Base-by-base conservation (phyloP, 2,329 filamentous ascomycete genomes). In the Apiospora rasikravindrae region DNA sequence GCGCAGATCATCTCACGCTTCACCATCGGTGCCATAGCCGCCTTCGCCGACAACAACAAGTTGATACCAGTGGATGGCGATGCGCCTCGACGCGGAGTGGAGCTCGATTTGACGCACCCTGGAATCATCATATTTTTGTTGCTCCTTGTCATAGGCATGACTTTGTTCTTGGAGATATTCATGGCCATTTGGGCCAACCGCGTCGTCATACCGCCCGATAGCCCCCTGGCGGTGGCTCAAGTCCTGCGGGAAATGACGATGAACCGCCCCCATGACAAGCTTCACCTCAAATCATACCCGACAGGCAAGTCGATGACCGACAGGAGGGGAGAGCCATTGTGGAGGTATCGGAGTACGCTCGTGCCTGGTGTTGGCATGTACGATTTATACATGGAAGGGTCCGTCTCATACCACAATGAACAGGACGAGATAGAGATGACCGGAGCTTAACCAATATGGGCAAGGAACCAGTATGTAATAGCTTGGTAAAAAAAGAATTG, bases 1-100 rank as follows among this genome's bases (percentile, higher is more conserved):
- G 85, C 81, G 4, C 76, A 76, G 11, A 69, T 78, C 7, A 78
- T 85, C 22, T 76, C 82, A 0, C 74, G 78, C 1, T 87, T 83
- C 69, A 77, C 82, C 3, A 76, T 81, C 0, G 83, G 83, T 2
- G 81, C 82, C 8, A 73, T 84, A 0, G 80, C 78, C 57, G 74
- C 80, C 24, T 78, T 78, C 3, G 80, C 82, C 0, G 76, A 80
- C 71, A 77, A 69, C 47, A 82, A 82, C 73, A 42, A 73, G 2
- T 70, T 73, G 33, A 26, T 83, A 22, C 47, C 73, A 2, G 73
- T 78, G 1, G 71, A 73, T 0, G 83, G 82, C 2, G 71, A 77
- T 29, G 74, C 77, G 67, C 83, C 83, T 14, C 66, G 49, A 10
- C 33, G 66, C n/a, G 70, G 70, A 24, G 40, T 57, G 1, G 53